These are phyloP conservation scores for Claviceps sp. DNA, from an alignment of 2,329 filamentous ascomycete species.

Conservation along the genomic window DNA sequence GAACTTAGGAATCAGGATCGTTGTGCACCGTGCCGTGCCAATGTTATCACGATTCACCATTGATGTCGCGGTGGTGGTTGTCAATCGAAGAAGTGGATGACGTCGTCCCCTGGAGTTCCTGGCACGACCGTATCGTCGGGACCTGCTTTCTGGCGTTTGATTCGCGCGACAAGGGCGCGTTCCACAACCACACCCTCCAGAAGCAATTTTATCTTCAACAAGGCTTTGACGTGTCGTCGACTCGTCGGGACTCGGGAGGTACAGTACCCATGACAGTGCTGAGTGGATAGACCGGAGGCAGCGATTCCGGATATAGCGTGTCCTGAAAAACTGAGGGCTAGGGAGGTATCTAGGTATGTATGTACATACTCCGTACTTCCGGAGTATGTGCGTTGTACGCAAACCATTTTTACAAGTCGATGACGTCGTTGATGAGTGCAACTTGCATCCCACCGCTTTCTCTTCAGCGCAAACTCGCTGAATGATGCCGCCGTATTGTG, in stretches of 20 bases:
- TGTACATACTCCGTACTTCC: neutral
- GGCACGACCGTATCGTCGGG: neutral
- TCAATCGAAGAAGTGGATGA: neutral
- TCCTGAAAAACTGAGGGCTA: neutral
- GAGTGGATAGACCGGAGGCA: too few relatives aligned
- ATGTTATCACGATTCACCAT: too few relatives aligned
- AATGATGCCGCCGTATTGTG: too few relatives aligned
- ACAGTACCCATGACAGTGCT: too few relatives aligned
- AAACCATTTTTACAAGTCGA: neutral
- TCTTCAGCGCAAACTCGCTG: too few relatives aligned
- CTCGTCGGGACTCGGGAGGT: too few relatives aligned
- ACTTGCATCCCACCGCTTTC: neutral
- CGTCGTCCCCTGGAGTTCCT: neutral
- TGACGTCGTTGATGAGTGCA: slow-evolving; percentile 3
- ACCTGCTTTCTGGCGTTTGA: neutral
- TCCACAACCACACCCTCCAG: neutral
- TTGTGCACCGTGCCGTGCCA: too few relatives aligned
- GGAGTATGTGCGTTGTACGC: neutral
- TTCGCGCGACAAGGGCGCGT: neutral
- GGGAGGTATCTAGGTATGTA: too few relatives aligned
- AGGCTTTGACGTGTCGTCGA: too few relatives aligned
- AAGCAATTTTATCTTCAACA: neutral
- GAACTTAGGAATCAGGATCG: too few relatives aligned
- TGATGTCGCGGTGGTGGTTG: neutral
- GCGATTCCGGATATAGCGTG: too few relatives aligned